Evolutionary conservation across 1,284 basidiomycete species (phyloP).

Genomic region (Heterobasidion parviporum): DNA sequence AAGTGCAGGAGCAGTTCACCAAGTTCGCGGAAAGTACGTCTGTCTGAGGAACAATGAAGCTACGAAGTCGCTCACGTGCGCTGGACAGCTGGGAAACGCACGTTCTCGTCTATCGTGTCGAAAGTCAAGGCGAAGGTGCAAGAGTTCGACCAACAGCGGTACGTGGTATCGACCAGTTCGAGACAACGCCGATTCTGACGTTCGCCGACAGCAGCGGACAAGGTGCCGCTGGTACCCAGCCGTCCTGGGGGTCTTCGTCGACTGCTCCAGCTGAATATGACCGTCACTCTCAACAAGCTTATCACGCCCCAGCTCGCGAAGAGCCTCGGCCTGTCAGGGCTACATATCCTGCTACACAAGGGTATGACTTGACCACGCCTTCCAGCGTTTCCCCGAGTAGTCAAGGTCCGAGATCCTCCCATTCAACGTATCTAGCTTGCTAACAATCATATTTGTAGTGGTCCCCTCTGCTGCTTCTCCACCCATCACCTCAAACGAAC

Average conservation of each 20-base stretch:
- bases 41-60: neutral
- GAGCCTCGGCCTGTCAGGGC: neutral
- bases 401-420: neutral
- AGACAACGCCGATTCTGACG: neutral
- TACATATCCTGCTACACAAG: neutral
- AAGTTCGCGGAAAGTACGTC: conserved; percentile 68
- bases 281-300: conserved; percentile 12
- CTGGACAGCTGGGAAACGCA: conserved; percentile 64
- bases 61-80: neutral
- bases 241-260: conserved; percentile 3
- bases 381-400: neutral
- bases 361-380: neutral
- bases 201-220: neutral
- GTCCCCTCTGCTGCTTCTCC: too few relatives aligned
- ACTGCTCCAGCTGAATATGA: conserved; percentile 4
- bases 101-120: conserved; percentile 58
- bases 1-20: conserved; percentile 63
- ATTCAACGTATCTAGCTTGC: neutral
- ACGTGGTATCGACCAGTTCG: neutral
- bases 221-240: conserved; percentile 1
- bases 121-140: conserved; percentile 77
- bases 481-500: neutral
- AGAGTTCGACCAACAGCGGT: conserved; percentile 53
- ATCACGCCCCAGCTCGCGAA: conserved; percentile 9
- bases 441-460: neutral